Base-by-base conservation (phyloP, 2,329 filamentous ascomycete species). In the Rhynchosporium graminicola region DNA sequence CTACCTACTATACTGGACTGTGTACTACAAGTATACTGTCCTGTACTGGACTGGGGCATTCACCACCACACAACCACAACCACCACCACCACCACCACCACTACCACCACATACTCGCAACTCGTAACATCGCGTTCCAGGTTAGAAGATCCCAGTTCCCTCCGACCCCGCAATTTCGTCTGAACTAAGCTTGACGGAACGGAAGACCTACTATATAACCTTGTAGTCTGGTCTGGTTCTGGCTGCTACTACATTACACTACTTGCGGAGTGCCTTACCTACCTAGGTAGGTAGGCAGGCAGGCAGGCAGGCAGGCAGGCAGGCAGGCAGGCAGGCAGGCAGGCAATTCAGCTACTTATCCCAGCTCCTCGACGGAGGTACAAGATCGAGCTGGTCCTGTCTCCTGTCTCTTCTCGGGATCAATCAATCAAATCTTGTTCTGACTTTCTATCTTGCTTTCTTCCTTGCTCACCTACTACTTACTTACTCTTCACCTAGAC, bases 351-450 rank as follows among this genome's bases (percentile, higher is more conserved):
- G 36, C 36, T 40, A 40, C 7, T 15, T 43, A 43, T 15, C 2
- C 4, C 12, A 45, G 13, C 29, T 40, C 1, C 33, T 40, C 33
- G 33, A 28, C 6, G 33, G 33, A 52, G 50, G 31, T 52, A 52
- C 50, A 52, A 52, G 50, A 52, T 20, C 50, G 38, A 52, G 50
- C 50, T 52, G 50, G 20, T 51, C 29, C 29, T 36, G 12, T 15
- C 29, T 52, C 43, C 13, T 10, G 33, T 36, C 33, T 36, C 33
- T 45, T n/a, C 26, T 52, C 50, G 50, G 50, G 50, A 38, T 26
- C 20, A 20, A 20, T 20, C 20, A 20, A 20, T 20, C 50, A 33
- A 52, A 52, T 52, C 50, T 52, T 40, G n/a, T 52, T 52, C 36
- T 52, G 33, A 45, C 50, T 33, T 52, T 38, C 38, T 9, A 8